These are phyloP conservation scores for Erysimum pusillum DNA, from an alignment of 441 rosid species.

Conservation along the genomic window DNA sequence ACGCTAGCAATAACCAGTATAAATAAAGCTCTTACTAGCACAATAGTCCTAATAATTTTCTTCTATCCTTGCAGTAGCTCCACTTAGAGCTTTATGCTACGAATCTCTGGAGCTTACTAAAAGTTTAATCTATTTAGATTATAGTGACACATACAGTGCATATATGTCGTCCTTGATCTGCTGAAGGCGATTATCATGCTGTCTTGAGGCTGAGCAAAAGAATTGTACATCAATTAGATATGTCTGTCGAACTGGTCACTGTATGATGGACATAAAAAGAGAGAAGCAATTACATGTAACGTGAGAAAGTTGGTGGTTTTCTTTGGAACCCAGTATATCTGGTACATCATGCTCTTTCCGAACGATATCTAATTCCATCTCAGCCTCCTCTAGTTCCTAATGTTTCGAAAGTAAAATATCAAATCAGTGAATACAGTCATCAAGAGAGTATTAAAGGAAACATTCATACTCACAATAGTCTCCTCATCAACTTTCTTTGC, in stretches of 20 bases:
- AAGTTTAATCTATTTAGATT: background rate
- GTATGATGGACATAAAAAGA: background rate
- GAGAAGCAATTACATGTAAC: slow-evolving; percentile 48
- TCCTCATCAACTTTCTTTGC: slow-evolving; percentile 61
- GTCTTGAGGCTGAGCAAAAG: slow-evolving; percentile 57
- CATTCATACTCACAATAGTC: slow-evolving; percentile 58
- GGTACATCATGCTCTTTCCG: slow-evolving; percentile 53
- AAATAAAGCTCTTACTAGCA: background rate
- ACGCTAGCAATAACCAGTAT: slow-evolving; percentile 8
- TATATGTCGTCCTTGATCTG: slow-evolving; percentile 71
- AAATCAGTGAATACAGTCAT: slow-evolving; percentile 21
- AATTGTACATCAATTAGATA: slow-evolving; percentile 24
- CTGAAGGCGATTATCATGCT: slow-evolving; percentile 67
- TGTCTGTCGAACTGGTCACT: background rate
- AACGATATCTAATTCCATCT: slow-evolving; percentile 73
- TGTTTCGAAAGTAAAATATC: slow-evolving; percentile 32
- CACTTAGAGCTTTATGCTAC: background rate
- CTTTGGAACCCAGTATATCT: slow-evolving; percentile 50
- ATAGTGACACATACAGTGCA: slow-evolving; percentile 62
- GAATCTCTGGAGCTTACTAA: slow-evolving; percentile 7
- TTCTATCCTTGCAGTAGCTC: background rate
- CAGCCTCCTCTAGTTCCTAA: slow-evolving; percentile 84
- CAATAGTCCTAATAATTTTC: background rate
- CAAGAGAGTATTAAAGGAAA: slow-evolving; percentile 27
- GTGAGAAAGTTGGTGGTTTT: slow-evolving; percentile 47